Evolutionary conservation across 2,329 filamentous ascomycete genomes (phyloP).

Genomic region (Ramularia endophylla): DNA sequence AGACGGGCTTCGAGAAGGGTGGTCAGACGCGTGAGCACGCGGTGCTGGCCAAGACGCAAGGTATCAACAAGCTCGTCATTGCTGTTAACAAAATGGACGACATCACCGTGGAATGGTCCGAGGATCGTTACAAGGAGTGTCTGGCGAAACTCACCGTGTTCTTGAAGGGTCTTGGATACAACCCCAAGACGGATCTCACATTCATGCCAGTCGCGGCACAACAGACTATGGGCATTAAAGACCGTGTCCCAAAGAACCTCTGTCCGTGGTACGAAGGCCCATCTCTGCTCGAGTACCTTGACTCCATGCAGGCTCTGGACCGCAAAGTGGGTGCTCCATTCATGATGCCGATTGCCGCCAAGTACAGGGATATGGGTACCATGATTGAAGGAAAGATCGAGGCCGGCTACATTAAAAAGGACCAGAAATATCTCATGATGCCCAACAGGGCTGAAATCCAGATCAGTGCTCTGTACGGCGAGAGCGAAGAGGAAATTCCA

Average conservation of each 20-base stretch:
- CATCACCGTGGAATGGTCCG: constrained; percentile 89
- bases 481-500: constrained; percentile 86
- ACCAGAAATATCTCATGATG: constrained; percentile 84
- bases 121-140: constrained; percentile 90
- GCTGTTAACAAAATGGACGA: constrained; percentile 99
- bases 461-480: constrained; percentile 81
- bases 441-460: constrained; percentile 79
- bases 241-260: constrained; percentile 69
- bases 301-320: constrained; percentile 85
- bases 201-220: constrained; percentile 98
- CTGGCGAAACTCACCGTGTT: constrained; percentile 81
- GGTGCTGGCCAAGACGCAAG: constrained; percentile 95
- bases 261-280: constrained; percentile 84
- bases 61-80: constrained; percentile 92
- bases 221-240: constrained; percentile 78
- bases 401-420: constrained; percentile 89
- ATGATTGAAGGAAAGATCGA: constrained; percentile 98
- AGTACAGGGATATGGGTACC: constrained; percentile 96
- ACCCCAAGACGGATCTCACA: constrained; percentile 83
- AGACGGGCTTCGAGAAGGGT: constrained; percentile 95
- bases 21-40: constrained; percentile 97
- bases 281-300: constrained; percentile 91
- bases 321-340: constrained; percentile 96
- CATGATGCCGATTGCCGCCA: constrained; percentile 97
- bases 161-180: constrained; percentile 89